Evolutionary conservation across 2,329 filamentous ascomycete genomes (phyloP).

Genomic region (Pseudogymnoascus sp.): DNA sequence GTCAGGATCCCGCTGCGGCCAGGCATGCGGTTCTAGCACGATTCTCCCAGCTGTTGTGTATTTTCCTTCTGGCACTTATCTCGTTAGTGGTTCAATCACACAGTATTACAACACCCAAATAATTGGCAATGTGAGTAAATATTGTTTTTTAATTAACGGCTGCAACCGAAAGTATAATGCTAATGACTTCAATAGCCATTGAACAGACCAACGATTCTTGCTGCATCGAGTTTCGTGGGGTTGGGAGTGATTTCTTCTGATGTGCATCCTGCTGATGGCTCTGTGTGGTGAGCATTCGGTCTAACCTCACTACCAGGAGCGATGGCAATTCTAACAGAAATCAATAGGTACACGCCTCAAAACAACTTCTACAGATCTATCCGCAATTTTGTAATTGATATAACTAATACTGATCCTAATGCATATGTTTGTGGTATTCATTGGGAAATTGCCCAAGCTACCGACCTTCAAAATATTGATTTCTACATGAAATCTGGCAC

Average conservation of each 20-base stretch:
- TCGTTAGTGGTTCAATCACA: too few relatives aligned
- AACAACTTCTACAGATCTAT: constrained; percentile 29
- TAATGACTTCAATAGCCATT: too few relatives aligned
- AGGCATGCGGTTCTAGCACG: too few relatives aligned
- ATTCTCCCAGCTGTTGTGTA: too few relatives aligned
- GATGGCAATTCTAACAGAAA: too few relatives aligned
- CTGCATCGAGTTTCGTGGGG: neutral
- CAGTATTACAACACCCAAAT: neutral
- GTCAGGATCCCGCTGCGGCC: too few relatives aligned
- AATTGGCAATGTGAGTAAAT: neutral
- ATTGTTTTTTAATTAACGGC: too few relatives aligned
- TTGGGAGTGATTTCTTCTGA: neutral
- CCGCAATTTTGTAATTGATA: constrained; percentile 55
- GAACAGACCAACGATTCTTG: neutral
- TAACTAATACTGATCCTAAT: constrained; percentile 22
- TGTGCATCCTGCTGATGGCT: neutral
- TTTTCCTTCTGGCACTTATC: too few relatives aligned
- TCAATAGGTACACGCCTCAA: neutral
- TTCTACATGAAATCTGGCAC: constrained; percentile 51
- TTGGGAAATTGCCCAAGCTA: constrained; percentile 45
- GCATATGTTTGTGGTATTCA: constrained; percentile 35
- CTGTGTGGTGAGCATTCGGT: too few relatives aligned
- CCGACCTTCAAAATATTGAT: constrained; percentile 50
- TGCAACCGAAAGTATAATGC: too few relatives aligned
- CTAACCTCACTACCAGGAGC: too few relatives aligned